Conservation (phyloP, 805 yeast genomes). For the Wickerhamiella occidentalis region DNA sequence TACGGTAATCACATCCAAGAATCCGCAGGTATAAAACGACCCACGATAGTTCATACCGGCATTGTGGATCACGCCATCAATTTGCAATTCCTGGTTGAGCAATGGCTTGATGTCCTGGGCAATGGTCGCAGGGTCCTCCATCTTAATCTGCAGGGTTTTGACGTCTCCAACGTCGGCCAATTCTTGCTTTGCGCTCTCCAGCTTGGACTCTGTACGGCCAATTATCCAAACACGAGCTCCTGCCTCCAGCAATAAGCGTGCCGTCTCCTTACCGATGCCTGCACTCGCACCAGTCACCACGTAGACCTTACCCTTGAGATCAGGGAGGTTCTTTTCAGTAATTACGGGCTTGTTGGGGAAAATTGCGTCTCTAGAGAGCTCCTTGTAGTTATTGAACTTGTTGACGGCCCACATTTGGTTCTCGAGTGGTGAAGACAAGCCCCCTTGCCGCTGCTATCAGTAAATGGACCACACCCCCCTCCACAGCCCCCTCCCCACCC, state of each 20-base stretch:
- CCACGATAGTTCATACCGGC: conserved; percentile 22
- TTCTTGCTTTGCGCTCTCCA: conserved; percentile 25
- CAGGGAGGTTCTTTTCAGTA: conserved; percentile 23
- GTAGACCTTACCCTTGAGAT: conserved; percentile 28
- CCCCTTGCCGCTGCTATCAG: too few relatives aligned
- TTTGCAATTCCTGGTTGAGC: conserved; percentile 18
- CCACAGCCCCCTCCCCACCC: too few relatives aligned
- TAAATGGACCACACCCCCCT: too few relatives aligned
- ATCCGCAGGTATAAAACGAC: conserved; percentile 12
- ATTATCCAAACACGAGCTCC: conserved; percentile 32
- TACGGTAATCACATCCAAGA: conserved; percentile 32
- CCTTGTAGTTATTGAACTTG: neutral
- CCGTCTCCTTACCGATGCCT: conserved; percentile 23
- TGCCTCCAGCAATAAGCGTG: conserved; percentile 19
- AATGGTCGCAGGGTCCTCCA: conserved; percentile 33
- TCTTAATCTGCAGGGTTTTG: conserved; percentile 17
- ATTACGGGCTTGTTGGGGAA: conserved; percentile 6
- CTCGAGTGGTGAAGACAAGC: neutral
- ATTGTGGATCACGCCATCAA: conserved; percentile 32
- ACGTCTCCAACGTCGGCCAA: conserved; percentile 23
- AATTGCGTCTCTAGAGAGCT: conserved; percentile 5
- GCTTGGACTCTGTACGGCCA: conserved; percentile 30
- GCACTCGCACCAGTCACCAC: conserved; percentile 23
- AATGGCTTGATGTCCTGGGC: conserved; percentile 30
- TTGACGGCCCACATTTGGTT: neutral